Base-by-base conservation (phyloP, 345 rosid species). In the Lepidium didymum region DNA sequence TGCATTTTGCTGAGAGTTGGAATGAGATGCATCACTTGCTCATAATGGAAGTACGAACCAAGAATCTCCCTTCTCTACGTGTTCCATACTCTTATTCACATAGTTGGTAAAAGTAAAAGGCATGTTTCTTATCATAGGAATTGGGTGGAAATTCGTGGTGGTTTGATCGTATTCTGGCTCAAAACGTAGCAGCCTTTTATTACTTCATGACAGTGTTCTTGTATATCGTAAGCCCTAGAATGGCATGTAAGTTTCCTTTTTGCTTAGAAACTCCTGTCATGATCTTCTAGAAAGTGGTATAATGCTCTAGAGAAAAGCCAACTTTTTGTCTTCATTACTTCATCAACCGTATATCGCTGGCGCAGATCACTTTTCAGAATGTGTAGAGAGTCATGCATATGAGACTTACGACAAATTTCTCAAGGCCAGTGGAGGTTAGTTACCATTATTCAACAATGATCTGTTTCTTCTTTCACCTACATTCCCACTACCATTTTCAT, bases 1-100 rank as follows among this genome's bases (percentile, higher is more conserved):
- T 94, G 25, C 99, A 94, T 72, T 94, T 94, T 84, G 99, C 99
- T 53, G 96, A 94, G 86, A 94, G 95, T 79, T 94, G 99, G 99
- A 94, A 94, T 77, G 97, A 94, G 80, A 94, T 94, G 99, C 99
- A 94, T 56, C 99, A 94, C 82, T 82, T 94, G 81, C 97, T 94
- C 57, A 87, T 94, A 60, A 94, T 94, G 99, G 99, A 94, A 78
- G 99, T 94, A 83, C 73, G 93, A 50, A 49, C 64, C 61, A 40
- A 8, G 0, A 8, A 7, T 12, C 57, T 23, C 9, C 37, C 16
- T 62, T 65, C 13, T 56, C 7, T 33, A 36, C 4, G 13, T 50
- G 40, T 46, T 68, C 9, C 59, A 3, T 64, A 7, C 15, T 61
- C 63, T 60, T 37, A 1, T 40, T 29, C 37, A 11, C 7, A 25